Evolutionary conservation across 768 basidiomycete genomes (phyloP), one percentile per base, ranked within the genome.

Genomic region (Omphalotus guepiniiformis): DNA sequence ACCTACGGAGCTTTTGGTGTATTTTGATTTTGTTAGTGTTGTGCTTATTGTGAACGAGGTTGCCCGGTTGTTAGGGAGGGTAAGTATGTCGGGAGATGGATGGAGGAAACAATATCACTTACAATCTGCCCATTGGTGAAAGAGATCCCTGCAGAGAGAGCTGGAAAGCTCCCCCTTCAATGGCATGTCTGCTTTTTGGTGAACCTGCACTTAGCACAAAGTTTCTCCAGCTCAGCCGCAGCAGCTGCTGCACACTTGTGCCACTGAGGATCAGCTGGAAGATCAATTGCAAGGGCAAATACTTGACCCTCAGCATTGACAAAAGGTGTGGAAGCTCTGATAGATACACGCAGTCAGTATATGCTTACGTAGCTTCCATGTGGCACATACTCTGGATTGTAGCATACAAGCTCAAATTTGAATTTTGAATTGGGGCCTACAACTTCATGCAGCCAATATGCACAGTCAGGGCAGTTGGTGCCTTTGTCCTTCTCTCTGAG

Each of bases 101-200:
- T 3, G 21, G n/a, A 23, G 4, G 4, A 12, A 15, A 11, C n/a
- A n/a, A n/a, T n/a, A n/a, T n/a, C n/a, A n/a, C n/a, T 6, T 6
- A 50, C 48, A 2, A 16, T 25, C 48, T 25, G 63, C 0, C 66
- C 66, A 0, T 61, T 62, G 1, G 64, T 63, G 53, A 55, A 52
- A 0, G 64, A 66, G 0, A 59, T 49, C 1, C 66, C 62, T 23
- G 37, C 44, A 3, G 55, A 26, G 9, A 62, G 9, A 3, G 58
- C 44, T 2, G 37, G 21, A 29, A 56, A 66, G 1, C 28, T 6
- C 1, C 63, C 66, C 6, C 63, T 47, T 7, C 57, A 47, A 27
- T 61, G 56, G 4, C 18, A 34, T 15, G 34, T 37, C 5, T 47
- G 36, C 0, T 47, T 51, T 13, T 34, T n/a, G 11, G 35, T 27